These are phyloP conservation scores for Colletotrichum truncatum DNA, from an alignment of 2,329 filamentous ascomycete genomes.

Conservation along the genomic window DNA sequence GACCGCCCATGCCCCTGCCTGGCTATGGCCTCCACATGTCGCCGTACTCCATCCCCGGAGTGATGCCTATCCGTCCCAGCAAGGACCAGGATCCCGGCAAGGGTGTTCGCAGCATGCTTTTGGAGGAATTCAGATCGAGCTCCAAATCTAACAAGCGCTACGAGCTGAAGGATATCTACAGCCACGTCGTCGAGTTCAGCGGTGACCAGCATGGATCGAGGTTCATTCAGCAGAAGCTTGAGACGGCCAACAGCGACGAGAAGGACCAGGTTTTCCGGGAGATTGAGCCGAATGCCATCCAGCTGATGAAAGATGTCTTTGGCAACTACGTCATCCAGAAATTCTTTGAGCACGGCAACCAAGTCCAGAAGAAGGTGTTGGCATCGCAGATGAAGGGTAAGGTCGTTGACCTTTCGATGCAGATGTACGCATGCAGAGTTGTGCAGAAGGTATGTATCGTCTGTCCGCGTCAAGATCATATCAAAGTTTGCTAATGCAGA, in stretches of 20 bases:
- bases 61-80: conserved; percentile 45
- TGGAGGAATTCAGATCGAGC: conserved; percentile 83
- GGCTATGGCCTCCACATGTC: conserved; percentile 44
- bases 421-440: conserved; percentile 94
- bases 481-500: not conserved
- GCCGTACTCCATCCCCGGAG: conserved; percentile 36
- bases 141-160: conserved; percentile 77
- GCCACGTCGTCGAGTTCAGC: conserved; percentile 90
- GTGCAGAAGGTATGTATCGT: conserved; percentile 82
- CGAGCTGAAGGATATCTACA: conserved; percentile 89
- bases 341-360: conserved; percentile 94
- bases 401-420: conserved; percentile 79
- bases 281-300: conserved; percentile 83
- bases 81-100: conserved; percentile 68
- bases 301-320: conserved; percentile 95
- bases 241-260: conserved; percentile 93
- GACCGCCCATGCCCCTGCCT: conserved; percentile 31
- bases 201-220: conserved; percentile 95
- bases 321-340: conserved; percentile 99
- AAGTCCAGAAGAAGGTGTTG: conserved; percentile 88
- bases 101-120: conserved; percentile 73
- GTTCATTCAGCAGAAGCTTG: conserved; percentile 93
- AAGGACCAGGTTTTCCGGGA: conserved; percentile 92
- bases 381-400: conserved; percentile 89
- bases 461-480: not conserved